Evolutionary conservation across 352 stramenopile species (phyloP), one percentile per base, ranked within the genome.

Genomic region (Phytophthora pseudosyringae): DNA sequence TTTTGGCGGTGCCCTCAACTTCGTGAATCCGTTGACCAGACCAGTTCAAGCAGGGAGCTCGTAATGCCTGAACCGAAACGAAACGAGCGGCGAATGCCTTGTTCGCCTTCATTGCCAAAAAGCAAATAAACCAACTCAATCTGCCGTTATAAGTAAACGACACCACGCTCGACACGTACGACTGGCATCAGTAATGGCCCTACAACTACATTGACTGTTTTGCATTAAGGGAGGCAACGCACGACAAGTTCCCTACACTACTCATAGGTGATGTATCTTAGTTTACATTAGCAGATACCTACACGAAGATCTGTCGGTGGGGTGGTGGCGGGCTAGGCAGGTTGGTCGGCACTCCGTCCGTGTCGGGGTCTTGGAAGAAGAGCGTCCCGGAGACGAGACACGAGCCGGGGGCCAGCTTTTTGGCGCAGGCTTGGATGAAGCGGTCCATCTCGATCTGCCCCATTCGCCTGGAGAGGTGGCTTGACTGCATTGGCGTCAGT

Each of bases 391-490:
- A 64, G 16, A 65, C 59, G 25, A 80, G 59, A 15, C 49, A 52
- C 12, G 59, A 43, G 12, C 59, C 55, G 8, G 54, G 25, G 0
- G 64, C 55, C 4, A 80, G 47, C n/a, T 73, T 72, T 15, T 38
- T 49, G 18, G 73, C 70, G 29, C 73, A 80, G 8, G 67, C 64
- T 54, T 82, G 71, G 26, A 82, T 61, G 63, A 77, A 80, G 3
- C 55, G 57, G 48, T 80, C 58, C 71, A 82, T 82, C 49, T 80
- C 71, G 31, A 82, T 64, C 28, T 82, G 73, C 1, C 71, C 71
- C 43, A 82, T 64, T 29, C 63, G 53, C 44, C 61, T 66, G 5
- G 55, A 68, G 28, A 82, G 53, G 12, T 72, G 63, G 51, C 63
- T 67, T 2, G 61, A 64, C 47, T 82, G 63, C 18, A 66, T 53